phyloP scores from a whole-genome alignment of 2,329 filamentous ascomycete genomes.

The Xylariomycetidae sp. region DNA sequence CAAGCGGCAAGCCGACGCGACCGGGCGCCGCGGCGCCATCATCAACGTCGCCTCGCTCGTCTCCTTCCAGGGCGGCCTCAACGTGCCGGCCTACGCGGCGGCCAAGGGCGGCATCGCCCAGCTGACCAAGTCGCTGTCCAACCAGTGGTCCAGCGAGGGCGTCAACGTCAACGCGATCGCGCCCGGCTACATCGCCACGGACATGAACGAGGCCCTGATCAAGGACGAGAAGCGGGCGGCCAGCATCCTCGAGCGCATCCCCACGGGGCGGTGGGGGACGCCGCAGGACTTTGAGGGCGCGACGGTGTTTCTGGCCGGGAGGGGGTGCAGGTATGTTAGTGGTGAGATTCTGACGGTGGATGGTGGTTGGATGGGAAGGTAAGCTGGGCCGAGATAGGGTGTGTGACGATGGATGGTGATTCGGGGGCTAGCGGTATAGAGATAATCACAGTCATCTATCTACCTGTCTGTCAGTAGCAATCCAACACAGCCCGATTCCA shows the following conservation, averaged over 20 bases:
- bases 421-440: too few species aligned
- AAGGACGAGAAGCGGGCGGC: constrained; percentile 61
- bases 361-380: constrained; percentile 89
- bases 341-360: constrained; percentile 79
- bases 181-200: constrained; percentile 85
- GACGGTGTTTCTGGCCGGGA: constrained; percentile 69
- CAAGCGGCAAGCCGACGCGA: constrained; percentile 40
- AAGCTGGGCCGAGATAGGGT: too few species aligned
- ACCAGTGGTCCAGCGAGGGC: constrained; percentile 75
- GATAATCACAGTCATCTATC: too few species aligned
- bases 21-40: constrained; percentile 61
- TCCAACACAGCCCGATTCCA: too few species aligned
- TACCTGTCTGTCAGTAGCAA: too few species aligned
- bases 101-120: constrained; percentile 81
- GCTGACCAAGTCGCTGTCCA: constrained; percentile 76
- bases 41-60: constrained; percentile 81
- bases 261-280: constrained; percentile 72
- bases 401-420: too few species aligned
- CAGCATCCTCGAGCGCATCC: constrained; percentile 74
- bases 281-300: constrained; percentile 85
- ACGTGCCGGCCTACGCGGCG: constrained; percentile 80
- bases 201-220: constrained; percentile 83
- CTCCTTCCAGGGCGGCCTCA: constrained; percentile 79
- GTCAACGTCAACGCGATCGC: constrained; percentile 85
- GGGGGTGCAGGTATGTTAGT: constrained; percentile 69